Evolutionary conservation across 495 filamentous ascomycete genomes (phyloP).

Genomic region (Penicillium roqueforti): DNA sequence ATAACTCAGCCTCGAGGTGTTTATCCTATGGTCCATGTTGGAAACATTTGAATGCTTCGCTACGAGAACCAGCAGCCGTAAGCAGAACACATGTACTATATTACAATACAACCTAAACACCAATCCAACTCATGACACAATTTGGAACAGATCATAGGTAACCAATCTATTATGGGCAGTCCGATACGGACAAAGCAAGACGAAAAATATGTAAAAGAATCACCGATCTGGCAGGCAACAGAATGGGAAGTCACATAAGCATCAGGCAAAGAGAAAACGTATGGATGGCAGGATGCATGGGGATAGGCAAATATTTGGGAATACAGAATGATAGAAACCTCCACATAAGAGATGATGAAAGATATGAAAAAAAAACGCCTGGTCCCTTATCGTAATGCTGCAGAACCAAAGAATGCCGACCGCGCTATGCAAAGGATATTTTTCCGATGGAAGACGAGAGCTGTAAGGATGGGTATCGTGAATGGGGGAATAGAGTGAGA

Average conservation of each 20-base stretch:
- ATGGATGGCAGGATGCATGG: constrained; percentile 9
- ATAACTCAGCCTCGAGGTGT: too few relatives aligned
- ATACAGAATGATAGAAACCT: not conserved
- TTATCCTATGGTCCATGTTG: not conserved
- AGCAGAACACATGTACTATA: not conserved
- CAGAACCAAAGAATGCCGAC: constrained; percentile 38
- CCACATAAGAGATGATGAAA: constrained; percentile 12
- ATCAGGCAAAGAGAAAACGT: constrained; percentile 6
- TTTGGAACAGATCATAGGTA: constrained; percentile 5
- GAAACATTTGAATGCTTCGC: not conserved
- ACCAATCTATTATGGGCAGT: constrained; percentile 12
- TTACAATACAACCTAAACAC: not conserved
- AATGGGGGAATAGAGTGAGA: constrained; percentile 12
- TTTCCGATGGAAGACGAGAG: constrained; percentile 23
- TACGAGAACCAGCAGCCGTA: not conserved
- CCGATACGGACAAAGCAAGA: constrained; percentile 1
- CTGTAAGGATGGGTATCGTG: constrained; percentile 30
- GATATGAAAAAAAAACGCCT: constrained; percentile 32
- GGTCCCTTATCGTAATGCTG: constrained; percentile 35
- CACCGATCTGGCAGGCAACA: not conserved
- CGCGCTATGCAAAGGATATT: constrained; percentile 45
- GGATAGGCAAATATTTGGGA: constrained; percentile 4
- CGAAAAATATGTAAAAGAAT: constrained; percentile 6
- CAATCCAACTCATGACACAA: not conserved
- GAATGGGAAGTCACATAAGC: constrained; percentile 1